phyloP scores from a whole-genome alignment of 2,329 filamentous ascomycete genomes.

The Fusarium papillatum region DNA sequence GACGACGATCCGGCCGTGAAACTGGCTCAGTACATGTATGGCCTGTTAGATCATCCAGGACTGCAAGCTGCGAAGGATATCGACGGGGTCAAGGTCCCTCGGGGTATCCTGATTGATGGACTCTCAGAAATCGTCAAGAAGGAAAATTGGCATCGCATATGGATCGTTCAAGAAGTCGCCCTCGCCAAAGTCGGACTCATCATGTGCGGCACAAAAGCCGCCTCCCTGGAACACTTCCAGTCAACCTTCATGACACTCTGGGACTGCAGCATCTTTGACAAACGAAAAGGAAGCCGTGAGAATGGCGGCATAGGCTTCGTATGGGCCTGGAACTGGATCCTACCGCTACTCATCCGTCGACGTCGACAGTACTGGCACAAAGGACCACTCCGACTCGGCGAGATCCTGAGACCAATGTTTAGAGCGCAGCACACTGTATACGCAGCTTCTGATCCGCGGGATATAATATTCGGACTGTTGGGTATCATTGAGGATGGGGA shows the following conservation, averaged over 20 bases:
- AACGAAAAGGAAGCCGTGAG: neutral
- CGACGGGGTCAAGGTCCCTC: neutral
- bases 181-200: neutral
- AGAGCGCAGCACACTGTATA: neutral
- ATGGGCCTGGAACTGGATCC: neutral
- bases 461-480: neutral
- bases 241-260: neutral
- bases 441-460: neutral
- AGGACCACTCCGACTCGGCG: neutral
- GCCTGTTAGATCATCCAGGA: neutral
- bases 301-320: neutral
- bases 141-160: neutral
- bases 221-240: neutral
- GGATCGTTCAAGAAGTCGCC: neutral
- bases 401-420: neutral
- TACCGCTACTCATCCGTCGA: neutral
- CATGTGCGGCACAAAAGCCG: neutral
- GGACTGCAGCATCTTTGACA: neutral
- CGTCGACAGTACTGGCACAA: neutral
- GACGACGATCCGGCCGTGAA: neutral
- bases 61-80: neutral
- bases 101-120: neutral
- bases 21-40: neutral
- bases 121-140: neutral
- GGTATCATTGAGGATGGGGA: neutral